Evolutionary conservation across 495 filamentous ascomycete species (phyloP), one percentile per base, ranked within the genome.

Genomic region (Lophiotrema nucula): DNA sequence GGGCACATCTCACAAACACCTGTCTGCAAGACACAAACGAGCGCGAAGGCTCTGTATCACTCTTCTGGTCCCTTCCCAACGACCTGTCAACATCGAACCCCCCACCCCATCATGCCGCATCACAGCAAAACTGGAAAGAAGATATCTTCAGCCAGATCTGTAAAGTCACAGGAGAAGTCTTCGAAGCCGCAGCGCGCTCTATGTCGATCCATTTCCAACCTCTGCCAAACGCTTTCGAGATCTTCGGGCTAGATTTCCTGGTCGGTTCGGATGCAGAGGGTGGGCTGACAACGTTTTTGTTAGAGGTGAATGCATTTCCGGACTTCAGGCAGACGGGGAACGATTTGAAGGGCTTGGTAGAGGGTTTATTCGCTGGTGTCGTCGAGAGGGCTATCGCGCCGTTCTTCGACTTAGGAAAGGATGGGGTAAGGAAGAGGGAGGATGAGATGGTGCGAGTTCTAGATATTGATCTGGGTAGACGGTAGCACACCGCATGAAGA

Each of bases 241-340:
- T 96, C 21, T 98, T 87, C 67, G 93, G 93, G 1, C 64, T 97
- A 22, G 93, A 98, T 67, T 98, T 95, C 68, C 63, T 98, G 58
- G 84, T 96, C 12, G 89, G 47, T 2, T 33, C 49, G 11, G 58
- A 62, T 16, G 42, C 4, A 0, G 35, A 92, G 69, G 79, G 70
- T 4, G 43, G 58, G 3, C 83, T 83, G 0, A 77, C 54, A 2
- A 81, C 83, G 19, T 96, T 81, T 79, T 71, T 97, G 66, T 70
- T 98, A 47, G 93, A 98, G 76, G 80, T 95, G n/a, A 98, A 98
- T 73, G 88, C 92, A 0, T 98, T 92, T 71, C 93, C 93, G 42
- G 93, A 98, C 72, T 97, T 97, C 66, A 82, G 72, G 66, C 92
- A 97, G 81, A 96, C 90, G 12, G 92, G 93, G 2, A 83, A 81